phyloP scores from a whole-genome alignment of 371 early-diverging fungal genomes.

The Syncephalastrum racemosum region DNA sequence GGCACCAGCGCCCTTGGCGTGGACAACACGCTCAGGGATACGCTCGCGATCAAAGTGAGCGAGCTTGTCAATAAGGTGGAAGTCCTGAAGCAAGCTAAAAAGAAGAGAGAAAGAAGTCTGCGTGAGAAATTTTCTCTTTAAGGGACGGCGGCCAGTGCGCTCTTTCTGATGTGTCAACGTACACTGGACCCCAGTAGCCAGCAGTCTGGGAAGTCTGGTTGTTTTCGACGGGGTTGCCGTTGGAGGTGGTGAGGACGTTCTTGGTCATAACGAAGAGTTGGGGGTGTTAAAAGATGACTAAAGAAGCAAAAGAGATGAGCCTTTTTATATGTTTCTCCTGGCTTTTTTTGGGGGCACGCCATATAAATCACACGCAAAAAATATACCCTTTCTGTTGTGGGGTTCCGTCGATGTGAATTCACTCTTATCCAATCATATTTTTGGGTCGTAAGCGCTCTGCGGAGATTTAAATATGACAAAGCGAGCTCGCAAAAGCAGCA shows the following conservation, averaged over 20 bases:
- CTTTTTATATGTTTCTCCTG: too few relatives aligned
- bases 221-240: conserved; percentile 67
- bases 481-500: too few relatives aligned
- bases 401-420: too few relatives aligned
- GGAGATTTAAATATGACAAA: too few relatives aligned
- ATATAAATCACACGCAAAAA: too few relatives aligned
- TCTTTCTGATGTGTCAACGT: conserved; percentile 7
- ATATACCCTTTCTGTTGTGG: too few relatives aligned
- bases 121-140: not conserved
- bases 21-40: conserved; percentile 82
- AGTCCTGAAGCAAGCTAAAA: conserved; percentile 62
- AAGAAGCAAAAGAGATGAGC: conserved; percentile 1
- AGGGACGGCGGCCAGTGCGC: not conserved
- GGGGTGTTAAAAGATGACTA: conserved; percentile 6
- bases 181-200: conserved; percentile 47
- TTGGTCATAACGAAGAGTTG: conserved; percentile 15
- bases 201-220: conserved; percentile 67
- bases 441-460: too few relatives aligned
- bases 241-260: conserved; percentile 39
- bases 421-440: too few relatives aligned
- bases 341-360: too few relatives aligned
- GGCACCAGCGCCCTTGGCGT: conserved; percentile 83
- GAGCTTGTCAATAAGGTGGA: conserved; percentile 78
- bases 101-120: not conserved
- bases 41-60: conserved; percentile 85